A percentile compares a stretch with the other conserved stretches of the same genome.
phyloP scores from a whole-genome alignment of 805 yeast species.

The Monosporozyma solicola region DNA sequence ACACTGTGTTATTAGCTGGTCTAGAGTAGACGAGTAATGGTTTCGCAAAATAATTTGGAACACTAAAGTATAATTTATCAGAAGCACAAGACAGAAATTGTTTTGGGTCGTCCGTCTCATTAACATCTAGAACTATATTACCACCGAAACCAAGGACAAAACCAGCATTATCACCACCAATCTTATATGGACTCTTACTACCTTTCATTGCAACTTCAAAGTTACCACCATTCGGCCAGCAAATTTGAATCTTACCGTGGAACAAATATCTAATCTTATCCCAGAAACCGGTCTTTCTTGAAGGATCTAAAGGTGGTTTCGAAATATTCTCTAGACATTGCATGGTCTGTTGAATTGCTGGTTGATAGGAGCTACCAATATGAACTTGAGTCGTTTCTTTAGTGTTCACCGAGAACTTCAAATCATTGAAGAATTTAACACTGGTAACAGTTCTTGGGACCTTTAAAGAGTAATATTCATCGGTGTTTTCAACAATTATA shows the following conservation, averaged over 20 bases:
- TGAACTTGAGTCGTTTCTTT: conserved; percentile 53
- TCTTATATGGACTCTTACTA: conserved; percentile 65
- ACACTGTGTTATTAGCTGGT: conserved; percentile 36
- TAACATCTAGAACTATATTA: conserved; percentile 49
- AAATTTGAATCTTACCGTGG: conserved; percentile 59
- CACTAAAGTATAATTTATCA: conserved; percentile 53
- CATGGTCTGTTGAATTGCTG: conserved; percentile 75
- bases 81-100: conserved; percentile 59
- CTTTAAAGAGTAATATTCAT: conserved; percentile 43
- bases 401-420: conserved; percentile 48
- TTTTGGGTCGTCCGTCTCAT: conserved; percentile 58
- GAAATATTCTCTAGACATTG: conserved; percentile 72
- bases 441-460: conserved; percentile 72
- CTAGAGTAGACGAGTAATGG: conserved; percentile 53
- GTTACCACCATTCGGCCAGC: conserved; percentile 41
- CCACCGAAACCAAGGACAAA: conserved; percentile 66
- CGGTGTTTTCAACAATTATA: conserved; percentile 30
- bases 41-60: conserved; percentile 62
- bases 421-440: conserved; percentile 59
- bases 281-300: conserved; percentile 84
- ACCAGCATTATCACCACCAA: conserved; percentile 64
- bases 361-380: conserved; percentile 81
- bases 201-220: conserved; percentile 62
- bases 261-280: conserved; percentile 70
- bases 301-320: conserved; percentile 84